Base-by-base conservation (phyloP, 2,329 filamentous ascomycete species). In the Colletotrichum camelliae region DNA sequence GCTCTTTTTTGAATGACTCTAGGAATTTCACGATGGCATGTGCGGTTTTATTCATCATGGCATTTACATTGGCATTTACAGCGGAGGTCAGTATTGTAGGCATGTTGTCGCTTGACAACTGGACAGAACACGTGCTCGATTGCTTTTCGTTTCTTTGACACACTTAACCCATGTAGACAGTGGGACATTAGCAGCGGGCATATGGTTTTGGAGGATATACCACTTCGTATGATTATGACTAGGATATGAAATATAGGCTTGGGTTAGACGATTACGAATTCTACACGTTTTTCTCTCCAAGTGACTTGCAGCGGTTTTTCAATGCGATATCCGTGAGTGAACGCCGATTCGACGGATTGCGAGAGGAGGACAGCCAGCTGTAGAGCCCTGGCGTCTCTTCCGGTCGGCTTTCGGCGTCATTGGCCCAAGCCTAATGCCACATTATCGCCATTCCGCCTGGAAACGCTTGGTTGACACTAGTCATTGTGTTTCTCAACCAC, bases 191-290 rank as follows among this genome's bases (percentile, higher is more conserved):
- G 57, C 65, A 74, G 57, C 73, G 48, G 37, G 27, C 64, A 74
- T 29, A 29, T 43, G 58, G 64, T 64, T 55, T 70, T 69, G 74
- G 74, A 76, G 74, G 74, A 76, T 76, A 76, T 76, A 76, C 74
- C 74, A 76, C 70, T 74, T 76, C 74, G 70, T 73, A 75, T 21
- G 57, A 68, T 75, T 43, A 75, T 58, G 73, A 73, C 62, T 73
- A 58, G 69, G 31, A 64, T 64, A 75, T 68, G 69, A 64, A 55
- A 57, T 48, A 68, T 29, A 65, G 64, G 43, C 33, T 73, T 67
- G 72, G 39, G 29, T 18, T 64, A 58, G 21, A 27, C 43, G 21
- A 71, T 57, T 10, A n/a, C 29, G n/a, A 29, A 29, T 29, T 24
- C 29, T 16, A n/a, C 10, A 21, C 1, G 39, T 52, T 52, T 52